These are phyloP conservation scores for Fusarium staphyleae DNA, from an alignment of 2,329 filamentous ascomycete species.

Conservation along the genomic window DNA sequence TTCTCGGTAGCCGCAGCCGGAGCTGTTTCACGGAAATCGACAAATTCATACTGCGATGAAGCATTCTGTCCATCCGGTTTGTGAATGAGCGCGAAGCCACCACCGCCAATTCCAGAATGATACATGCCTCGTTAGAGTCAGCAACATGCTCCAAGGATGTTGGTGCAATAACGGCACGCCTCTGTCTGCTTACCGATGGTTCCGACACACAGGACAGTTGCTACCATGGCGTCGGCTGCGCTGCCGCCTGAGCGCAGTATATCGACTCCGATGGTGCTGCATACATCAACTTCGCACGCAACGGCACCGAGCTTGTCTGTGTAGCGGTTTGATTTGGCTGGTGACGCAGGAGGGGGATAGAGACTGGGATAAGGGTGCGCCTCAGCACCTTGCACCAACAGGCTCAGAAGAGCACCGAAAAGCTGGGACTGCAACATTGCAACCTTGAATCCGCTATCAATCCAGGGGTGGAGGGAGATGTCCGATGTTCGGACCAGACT, in stretches of 20 bases:
- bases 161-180: no score
- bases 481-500: no score
- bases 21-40: conserved; percentile 87
- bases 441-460: neutral
- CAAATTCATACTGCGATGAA: conserved; percentile 69
- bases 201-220: conserved; percentile 69
- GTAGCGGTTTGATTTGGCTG: conserved; percentile 3
- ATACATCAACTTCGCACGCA: conserved; percentile 66
- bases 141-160: no score
- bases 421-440: conserved; percentile 3
- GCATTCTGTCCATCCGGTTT: conserved; percentile 57
- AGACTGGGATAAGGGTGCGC: conserved; percentile 12
- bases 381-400: neutral
- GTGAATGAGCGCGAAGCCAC: conserved; percentile 80
- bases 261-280: conserved; percentile 64
- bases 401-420: conserved; percentile 17
- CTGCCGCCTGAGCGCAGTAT: conserved; percentile 67
- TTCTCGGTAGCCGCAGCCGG: conserved; percentile 79
- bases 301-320: conserved; percentile 59
- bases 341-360: conserved; percentile 21
- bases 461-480: neutral
- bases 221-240: conserved; percentile 71
- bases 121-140: conserved; percentile 58
- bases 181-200: conserved; percentile 51
- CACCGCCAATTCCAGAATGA: conserved; percentile 76